Percentiles rank a stretch among this genome's conserved stretches.
Conservation (phyloP, 345 rosid species). For the Durio zibethinus region DNA sequence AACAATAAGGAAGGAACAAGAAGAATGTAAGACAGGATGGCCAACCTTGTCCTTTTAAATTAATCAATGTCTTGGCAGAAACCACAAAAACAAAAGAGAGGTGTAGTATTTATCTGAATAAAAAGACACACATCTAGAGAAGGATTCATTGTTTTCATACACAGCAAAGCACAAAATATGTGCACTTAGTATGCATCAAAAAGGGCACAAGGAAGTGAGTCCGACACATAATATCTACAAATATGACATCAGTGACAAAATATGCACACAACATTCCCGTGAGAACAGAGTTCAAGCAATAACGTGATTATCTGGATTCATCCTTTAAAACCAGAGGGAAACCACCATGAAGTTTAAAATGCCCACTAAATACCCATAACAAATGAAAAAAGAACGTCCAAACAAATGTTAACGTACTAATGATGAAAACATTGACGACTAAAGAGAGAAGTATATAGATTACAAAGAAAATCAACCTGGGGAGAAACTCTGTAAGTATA, state of each 20-base stretch:
- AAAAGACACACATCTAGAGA: background rate
- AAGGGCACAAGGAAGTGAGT: background rate
- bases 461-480: constrained; percentile 51
- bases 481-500: constrained; percentile 92
- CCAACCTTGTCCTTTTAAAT: background rate
- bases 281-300: background rate
- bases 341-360: background rate
- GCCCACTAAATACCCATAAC: background rate
- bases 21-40: background rate
- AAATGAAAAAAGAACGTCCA: background rate
- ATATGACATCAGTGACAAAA: background rate
- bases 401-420: background rate
- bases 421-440: background rate
- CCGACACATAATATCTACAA: background rate
- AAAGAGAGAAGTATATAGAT: background rate
- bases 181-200: background rate
- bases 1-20: constrained; percentile 4
- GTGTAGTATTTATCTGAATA: background rate
- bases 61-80: constrained; percentile 1
- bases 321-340: background rate
- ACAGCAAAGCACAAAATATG: background rate
- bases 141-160: constrained; percentile 11
- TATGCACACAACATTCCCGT: background rate
- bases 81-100: constrained; percentile 9
- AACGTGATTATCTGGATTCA: background rate